Evolutionary conservation across 176 grass and related monocot genomes (phyloP).

Genomic region (Metroxylon sagu): DNA sequence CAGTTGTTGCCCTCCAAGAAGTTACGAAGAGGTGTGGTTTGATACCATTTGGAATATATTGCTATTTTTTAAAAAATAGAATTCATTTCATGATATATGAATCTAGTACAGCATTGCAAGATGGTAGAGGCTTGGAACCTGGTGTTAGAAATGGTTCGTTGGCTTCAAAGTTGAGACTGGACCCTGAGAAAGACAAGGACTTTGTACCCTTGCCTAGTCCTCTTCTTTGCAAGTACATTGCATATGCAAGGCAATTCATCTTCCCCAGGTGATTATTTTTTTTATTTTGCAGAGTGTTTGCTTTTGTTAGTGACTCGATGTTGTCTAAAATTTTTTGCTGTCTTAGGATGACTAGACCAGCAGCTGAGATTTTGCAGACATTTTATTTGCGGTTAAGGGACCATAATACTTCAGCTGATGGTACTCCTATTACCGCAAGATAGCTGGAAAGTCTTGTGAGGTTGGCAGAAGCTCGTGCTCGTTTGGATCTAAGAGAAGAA

Average conservation of each 20-base stretch:
- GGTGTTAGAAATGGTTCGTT: conserved; percentile 25
- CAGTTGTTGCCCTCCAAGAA: conserved; percentile 37
- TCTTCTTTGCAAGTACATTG: conserved; percentile 82
- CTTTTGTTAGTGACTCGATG: no score
- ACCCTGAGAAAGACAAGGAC: conserved; percentile 55
- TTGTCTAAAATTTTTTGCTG: background rate
- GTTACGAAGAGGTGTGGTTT: conserved; percentile 46
- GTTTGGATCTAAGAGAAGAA: conserved; percentile 86
- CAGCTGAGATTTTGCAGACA: conserved; percentile 32
- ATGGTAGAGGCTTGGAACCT: conserved; percentile 9
- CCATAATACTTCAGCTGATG: conserved; percentile 47
- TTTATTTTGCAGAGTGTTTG: background rate
- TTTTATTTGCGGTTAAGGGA: conserved; percentile 68
- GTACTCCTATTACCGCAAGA: conserved; percentile 86
- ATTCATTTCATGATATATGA: no score
- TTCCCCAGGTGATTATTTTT: conserved; percentile 49
- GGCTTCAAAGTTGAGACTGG: conserved; percentile 57
- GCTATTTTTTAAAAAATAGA: no score
- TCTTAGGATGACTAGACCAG: conserved; percentile 51
- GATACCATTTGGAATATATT: no score
- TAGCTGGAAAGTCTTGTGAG: conserved; percentile 89
- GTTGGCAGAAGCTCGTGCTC: conserved; percentile 87
- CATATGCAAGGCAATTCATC: conserved; percentile 63
- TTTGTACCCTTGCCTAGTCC: conserved; percentile 52
- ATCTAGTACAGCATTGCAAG: conserved; percentile 26